Evolutionary conservation across 441 rosid species (phyloP).

Genomic region (Croton laevigatus): DNA sequence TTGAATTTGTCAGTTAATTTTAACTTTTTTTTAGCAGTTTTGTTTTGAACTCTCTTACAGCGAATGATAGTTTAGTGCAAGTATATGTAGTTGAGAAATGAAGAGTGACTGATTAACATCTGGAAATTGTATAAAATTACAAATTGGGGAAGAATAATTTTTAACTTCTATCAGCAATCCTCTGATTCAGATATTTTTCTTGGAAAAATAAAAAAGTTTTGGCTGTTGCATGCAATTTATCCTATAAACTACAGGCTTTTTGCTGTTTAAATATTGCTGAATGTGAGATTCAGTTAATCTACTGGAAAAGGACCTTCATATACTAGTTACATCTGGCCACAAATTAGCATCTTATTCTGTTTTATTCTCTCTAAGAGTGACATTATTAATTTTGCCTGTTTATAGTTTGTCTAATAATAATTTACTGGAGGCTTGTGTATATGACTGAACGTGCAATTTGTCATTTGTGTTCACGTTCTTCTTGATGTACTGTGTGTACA

Average conservation of each 20-base stretch:
- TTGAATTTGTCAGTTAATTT: too few species aligned
- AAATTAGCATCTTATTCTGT: slow-evolving; percentile 9
- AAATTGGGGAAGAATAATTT: neutral
- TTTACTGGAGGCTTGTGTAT: neutral
- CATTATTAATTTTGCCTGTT: neutral
- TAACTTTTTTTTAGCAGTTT: too few species aligned
- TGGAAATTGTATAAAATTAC: neutral
- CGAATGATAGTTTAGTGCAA: neutral
- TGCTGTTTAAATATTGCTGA: neutral
- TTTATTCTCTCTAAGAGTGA: neutral
- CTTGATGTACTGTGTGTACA: neutral
- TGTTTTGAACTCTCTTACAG: too few species aligned
- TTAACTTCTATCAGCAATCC: neutral
- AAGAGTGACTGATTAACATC: neutral
- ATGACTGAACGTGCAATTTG: neutral
- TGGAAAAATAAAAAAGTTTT: neutral
- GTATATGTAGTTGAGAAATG: neutral
- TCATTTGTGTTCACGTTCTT: neutral
- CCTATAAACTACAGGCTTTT: neutral
- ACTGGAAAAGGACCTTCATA: slow-evolving; percentile 7
- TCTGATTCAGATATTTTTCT: slow-evolving; percentile 8
- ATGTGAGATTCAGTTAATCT: neutral
- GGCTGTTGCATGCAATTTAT: neutral
- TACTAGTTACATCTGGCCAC: neutral
- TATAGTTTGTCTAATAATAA: neutral